Percentiles rank a stretch among this genome's conserved stretches.
Evolutionary conservation across 176 grass and related monocot genomes (phyloP).

Genomic region (Avena sativa): DNA sequence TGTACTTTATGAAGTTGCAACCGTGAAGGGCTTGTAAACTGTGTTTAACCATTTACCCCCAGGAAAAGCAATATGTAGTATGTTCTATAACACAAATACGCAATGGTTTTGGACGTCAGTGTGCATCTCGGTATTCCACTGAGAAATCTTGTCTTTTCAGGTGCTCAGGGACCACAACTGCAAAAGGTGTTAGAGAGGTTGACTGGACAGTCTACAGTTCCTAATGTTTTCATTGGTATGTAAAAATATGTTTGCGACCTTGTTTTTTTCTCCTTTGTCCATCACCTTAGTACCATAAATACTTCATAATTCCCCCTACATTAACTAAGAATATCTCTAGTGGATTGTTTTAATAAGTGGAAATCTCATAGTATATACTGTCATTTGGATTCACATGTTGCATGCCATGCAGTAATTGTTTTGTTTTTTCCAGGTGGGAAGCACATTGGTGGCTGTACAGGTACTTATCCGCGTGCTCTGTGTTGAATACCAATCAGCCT

Average conservation of each 20-base stretch:
- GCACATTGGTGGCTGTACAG: constrained; percentile 94
- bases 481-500: constrained; percentile 28
- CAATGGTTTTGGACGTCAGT: constrained; percentile 12
- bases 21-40: background rate
- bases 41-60: background rate
- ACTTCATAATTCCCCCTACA: constrained; percentile 8
- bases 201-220: constrained; percentile 87
- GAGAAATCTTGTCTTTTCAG: constrained; percentile 50
- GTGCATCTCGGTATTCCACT: background rate
- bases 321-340: constrained; percentile 32
- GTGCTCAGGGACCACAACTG: constrained; percentile 80
- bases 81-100: background rate
- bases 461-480: constrained; percentile 41
- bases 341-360: no score
- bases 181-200: constrained; percentile 87
- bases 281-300: background rate
- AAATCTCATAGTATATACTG: background rate
- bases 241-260: background rate
- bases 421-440: constrained; percentile 69
- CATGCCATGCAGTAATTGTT: background rate
- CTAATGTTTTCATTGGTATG: constrained; percentile 91
- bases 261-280: background rate
- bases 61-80: background rate
- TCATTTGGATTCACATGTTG: background rate
- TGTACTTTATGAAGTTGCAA: background rate